These are phyloP conservation scores for Geum urbanum DNA, from an alignment of 306 rosid genomes.

Conservation along the genomic window DNA sequence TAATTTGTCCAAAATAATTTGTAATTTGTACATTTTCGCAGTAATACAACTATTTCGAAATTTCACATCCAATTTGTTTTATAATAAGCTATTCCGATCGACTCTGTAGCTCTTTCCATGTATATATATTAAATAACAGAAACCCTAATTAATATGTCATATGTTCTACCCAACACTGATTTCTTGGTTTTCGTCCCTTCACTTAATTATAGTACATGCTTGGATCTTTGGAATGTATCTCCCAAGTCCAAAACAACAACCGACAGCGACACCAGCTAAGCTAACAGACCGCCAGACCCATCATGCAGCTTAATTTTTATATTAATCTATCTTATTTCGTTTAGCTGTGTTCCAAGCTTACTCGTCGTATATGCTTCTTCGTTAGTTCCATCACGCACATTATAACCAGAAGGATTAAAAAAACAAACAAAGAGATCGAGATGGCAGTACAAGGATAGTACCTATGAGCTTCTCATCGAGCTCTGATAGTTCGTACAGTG, in stretches of 20 bases:
- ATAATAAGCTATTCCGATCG: not conserved
- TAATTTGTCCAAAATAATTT: too few relatives aligned
- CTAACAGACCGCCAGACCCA: too few relatives aligned
- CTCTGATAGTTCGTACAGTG: not conserved
- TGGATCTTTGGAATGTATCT: not conserved
- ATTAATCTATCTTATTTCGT: not conserved
- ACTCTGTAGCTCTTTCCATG: not conserved
- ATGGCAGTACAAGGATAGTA: not conserved
- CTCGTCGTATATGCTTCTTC: not conserved
- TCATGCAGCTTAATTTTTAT: not conserved
- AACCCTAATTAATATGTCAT: not conserved
- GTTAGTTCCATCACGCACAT: not conserved
- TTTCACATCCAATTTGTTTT: too few relatives aligned
- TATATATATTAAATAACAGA: too few relatives aligned
- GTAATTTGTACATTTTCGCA: too few relatives aligned
- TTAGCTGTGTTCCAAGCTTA: not conserved
- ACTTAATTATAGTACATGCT: not conserved
- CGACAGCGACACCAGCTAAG: not conserved
- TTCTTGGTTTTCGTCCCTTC: conserved; percentile 5
- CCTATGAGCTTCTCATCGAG: not conserved
- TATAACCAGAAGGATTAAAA: not conserved
- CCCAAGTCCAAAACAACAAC: not conserved
- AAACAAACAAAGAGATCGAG: not conserved
- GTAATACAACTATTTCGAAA: too few relatives aligned
- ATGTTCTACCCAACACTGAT: not conserved